A percentile compares a stretch with the other conserved stretches of the same genome.
Conservation (phyloP, 1,139 yeast species). For the Nadsonia commutata region DNA sequence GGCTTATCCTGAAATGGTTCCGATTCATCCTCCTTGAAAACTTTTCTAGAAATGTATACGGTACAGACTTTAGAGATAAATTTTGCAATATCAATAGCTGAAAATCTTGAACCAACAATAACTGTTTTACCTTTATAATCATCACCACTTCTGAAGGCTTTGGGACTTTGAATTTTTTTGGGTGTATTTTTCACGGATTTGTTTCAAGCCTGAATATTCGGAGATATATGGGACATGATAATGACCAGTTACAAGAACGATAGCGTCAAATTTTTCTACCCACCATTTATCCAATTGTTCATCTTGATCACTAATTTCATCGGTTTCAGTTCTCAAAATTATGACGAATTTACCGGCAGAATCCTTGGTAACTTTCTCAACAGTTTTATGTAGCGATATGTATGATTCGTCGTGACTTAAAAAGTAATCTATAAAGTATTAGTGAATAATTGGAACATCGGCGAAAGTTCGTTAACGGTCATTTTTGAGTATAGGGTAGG, state of each 20-base stretch:
- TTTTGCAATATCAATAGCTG: constrained; percentile 44
- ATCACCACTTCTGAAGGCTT: constrained; percentile 36
- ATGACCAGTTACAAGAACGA: constrained; percentile 46
- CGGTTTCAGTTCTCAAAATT: no score
- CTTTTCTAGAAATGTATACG: constrained; percentile 34
- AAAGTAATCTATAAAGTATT: neutral
- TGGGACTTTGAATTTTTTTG: constrained; percentile 42
- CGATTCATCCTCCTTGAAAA: constrained; percentile 17
- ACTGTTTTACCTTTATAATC: constrained; percentile 28
- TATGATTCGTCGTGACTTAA: neutral
- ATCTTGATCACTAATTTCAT: no score
- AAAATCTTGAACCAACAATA: constrained; percentile 47
- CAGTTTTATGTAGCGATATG: neutral
- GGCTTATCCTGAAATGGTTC: constrained; percentile 1
- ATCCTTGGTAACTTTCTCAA: no score
- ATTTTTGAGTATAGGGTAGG: neutral
- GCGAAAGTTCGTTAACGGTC: neutral
- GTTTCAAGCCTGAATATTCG: constrained; percentile 35
- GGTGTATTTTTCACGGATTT: constrained; percentile 33
- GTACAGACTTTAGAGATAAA: constrained; percentile 32
- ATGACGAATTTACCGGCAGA: no score
- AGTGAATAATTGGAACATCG: neutral
- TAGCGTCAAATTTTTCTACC: constrained; percentile 32
- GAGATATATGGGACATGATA: constrained; percentile 44
- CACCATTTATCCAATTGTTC: neutral